Evolutionary conservation across 1,284 basidiomycete species (phyloP).

Genomic region (Ceratobasidium sp.): DNA sequence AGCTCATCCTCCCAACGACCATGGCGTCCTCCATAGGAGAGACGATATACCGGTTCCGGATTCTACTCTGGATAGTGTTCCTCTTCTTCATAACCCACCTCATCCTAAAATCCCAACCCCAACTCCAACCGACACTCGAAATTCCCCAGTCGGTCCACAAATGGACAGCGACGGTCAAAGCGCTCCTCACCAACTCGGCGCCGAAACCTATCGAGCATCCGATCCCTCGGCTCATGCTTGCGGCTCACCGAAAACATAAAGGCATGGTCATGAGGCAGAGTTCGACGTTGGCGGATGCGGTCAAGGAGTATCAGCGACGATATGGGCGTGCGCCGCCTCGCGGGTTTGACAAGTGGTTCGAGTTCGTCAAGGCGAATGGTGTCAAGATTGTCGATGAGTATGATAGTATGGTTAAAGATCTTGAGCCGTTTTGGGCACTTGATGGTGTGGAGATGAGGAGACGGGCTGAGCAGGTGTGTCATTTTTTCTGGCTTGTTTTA

Average conservation of each 20-base stretch:
- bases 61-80: background rate
- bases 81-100: constrained; percentile 12
- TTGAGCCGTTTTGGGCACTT: constrained; percentile 81
- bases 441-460: constrained; percentile 74
- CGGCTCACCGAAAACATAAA: constrained; percentile 73
- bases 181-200: background rate
- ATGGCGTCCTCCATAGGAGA: constrained; percentile 24
- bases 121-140: constrained; percentile 15
- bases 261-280: constrained; percentile 76
- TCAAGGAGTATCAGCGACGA: constrained; percentile 77
- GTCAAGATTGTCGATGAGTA: constrained; percentile 91
- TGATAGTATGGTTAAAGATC: constrained; percentile 79
- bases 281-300: constrained; percentile 73
- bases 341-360: constrained; percentile 91
- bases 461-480: constrained; percentile 72
- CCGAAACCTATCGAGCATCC: constrained; percentile 61
- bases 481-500: constrained; percentile 45
- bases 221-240: constrained; percentile 80
- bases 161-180: constrained; percentile 31
- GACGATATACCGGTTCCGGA: constrained; percentile 14
- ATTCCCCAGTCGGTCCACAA: constrained; percentile 20
- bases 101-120: constrained; percentile 21
- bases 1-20: background rate
- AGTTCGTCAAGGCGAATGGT: constrained; percentile 74
- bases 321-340: constrained; percentile 82